These are phyloP conservation scores for Teunomyces atbi DNA, from an alignment of 805 yeast genomes.

Conservation along the genomic window DNA sequence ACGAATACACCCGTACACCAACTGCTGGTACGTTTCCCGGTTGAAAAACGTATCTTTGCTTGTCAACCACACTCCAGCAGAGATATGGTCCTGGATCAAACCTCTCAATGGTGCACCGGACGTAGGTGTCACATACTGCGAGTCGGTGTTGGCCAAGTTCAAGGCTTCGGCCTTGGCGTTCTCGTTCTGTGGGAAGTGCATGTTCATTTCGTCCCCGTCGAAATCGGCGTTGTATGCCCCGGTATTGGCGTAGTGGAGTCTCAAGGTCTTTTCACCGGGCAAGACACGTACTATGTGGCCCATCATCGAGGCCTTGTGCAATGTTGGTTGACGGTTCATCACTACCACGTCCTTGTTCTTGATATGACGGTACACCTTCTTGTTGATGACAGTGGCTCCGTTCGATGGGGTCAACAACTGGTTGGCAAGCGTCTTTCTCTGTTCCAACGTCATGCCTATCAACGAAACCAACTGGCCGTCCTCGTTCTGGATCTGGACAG, in stretches of 20 bases:
- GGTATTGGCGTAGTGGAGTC: slow-evolving; percentile 97
- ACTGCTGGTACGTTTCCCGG: slow-evolving; percentile 89
- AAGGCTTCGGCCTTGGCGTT: slow-evolving; percentile 96
- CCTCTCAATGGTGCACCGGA: slow-evolving; percentile 99
- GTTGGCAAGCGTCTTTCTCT: slow-evolving; percentile 91
- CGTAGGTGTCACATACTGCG: slow-evolving; percentile 96
- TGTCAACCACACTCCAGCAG: slow-evolving; percentile 98
- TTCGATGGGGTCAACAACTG: slow-evolving; percentile 86
- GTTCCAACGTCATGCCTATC: slow-evolving; percentile 87
- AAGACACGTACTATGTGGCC: slow-evolving; percentile 96
- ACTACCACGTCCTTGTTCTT: slow-evolving; percentile 92
- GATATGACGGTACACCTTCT: slow-evolving; percentile 93
- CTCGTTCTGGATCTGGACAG: slow-evolving; percentile 91
- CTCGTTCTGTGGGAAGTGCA: slow-evolving; percentile 99
- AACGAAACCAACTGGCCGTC: slow-evolving; percentile 83
- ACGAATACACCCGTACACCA: slow-evolving; percentile 88
- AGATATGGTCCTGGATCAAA: slow-evolving; percentile 96
- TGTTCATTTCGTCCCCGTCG: slow-evolving; percentile 99
- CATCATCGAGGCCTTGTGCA: slow-evolving; percentile 99
- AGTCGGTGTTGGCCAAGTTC: slow-evolving; percentile 93
- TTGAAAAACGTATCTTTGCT: slow-evolving; percentile 89
- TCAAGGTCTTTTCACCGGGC: slow-evolving; percentile 94
- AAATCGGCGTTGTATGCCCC: slow-evolving; percentile 99
- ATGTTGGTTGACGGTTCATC: slow-evolving; percentile 98
- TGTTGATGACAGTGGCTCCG: slow-evolving; percentile 67